phyloP scores from a whole-genome alignment of 768 basidiomycete genomes.

The Auriscalpium orientale region DNA sequence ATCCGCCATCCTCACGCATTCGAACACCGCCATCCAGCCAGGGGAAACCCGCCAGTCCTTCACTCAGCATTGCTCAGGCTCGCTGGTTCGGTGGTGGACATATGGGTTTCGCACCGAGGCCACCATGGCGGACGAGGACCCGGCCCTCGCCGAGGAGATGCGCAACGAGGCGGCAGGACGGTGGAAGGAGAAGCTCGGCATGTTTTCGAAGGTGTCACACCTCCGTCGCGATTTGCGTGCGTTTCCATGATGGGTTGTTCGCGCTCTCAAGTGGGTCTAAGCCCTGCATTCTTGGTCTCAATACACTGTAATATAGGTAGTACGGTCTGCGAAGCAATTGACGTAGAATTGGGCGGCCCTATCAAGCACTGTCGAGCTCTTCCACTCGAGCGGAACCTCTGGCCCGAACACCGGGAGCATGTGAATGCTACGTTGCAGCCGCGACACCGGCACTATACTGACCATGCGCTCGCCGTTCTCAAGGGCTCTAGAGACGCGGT shows the following conservation, averaged over 20 bases:
- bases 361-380: slow-evolving; percentile 26
- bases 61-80: slow-evolving; percentile 2
- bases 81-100: neutral
- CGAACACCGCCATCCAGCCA: slow-evolving; percentile 10
- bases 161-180: neutral
- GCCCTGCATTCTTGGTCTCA: neutral
- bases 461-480: slow-evolving; percentile 8
- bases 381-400: slow-evolving; percentile 23
- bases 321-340: slow-evolving; percentile 24
- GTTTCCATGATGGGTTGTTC: neutral
- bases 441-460: slow-evolving; percentile 18
- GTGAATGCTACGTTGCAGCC: slow-evolving; percentile 23
- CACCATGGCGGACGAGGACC: neutral
- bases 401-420: slow-evolving; percentile 26
- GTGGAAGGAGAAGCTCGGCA: neutral
- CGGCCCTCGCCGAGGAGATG: neutral
- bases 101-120: neutral
- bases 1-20: slow-evolving; percentile 12
- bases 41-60: slow-evolving; percentile 3
- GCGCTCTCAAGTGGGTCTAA: neutral
- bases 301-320: slow-evolving; percentile 17
- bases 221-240: neutral
- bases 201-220: neutral
- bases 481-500: slow-evolving; percentile 15
- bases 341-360: slow-evolving; percentile 23